Evolutionary conservation across 2,329 filamentous ascomycete species (phyloP).

Genomic region (Monilinia vaccinii-corymbosi): DNA sequence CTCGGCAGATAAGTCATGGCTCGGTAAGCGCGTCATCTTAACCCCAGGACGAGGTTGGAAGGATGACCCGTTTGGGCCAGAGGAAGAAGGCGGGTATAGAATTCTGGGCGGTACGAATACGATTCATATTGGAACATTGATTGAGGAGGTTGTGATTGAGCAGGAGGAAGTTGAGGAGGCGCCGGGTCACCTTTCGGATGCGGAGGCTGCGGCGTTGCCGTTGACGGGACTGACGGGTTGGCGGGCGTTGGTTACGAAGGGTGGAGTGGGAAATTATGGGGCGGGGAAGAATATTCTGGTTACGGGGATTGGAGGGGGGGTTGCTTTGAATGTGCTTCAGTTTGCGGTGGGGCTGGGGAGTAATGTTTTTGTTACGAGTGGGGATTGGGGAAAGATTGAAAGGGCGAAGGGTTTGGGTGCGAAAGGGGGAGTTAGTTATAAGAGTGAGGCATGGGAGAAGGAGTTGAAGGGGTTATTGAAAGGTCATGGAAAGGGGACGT

Average conservation of each 20-base stretch:
- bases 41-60: constrained; percentile 75
- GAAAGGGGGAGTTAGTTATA: constrained; percentile 74
- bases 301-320: constrained; percentile 88
- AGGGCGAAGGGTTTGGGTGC: constrained; percentile 66
- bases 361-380: constrained; percentile 36
- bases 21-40: constrained; percentile 65
- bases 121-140: constrained; percentile 59
- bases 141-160: constrained; percentile 63
- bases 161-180: constrained; percentile 66
- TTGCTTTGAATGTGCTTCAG: constrained; percentile 72
- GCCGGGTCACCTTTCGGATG: constrained; percentile 60
- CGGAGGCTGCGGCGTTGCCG: constrained; percentile 76
- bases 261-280: constrained; percentile 45
- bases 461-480: constrained; percentile 56
- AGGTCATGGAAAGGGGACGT: constrained; percentile 47
- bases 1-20: constrained; percentile 38
- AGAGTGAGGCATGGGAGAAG: constrained; percentile 71
- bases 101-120: constrained; percentile 62
- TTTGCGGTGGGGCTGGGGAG: constrained; percentile 64
- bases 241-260: constrained; percentile 77
- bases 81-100: constrained; percentile 49
- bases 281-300: constrained; percentile 68
- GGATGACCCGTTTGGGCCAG: constrained; percentile 61
- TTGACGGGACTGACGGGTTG: constrained; percentile 68
- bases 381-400: constrained; percentile 58